Conservation (phyloP, 805 yeast species). For the Yamadazyma insecticola region DNA sequence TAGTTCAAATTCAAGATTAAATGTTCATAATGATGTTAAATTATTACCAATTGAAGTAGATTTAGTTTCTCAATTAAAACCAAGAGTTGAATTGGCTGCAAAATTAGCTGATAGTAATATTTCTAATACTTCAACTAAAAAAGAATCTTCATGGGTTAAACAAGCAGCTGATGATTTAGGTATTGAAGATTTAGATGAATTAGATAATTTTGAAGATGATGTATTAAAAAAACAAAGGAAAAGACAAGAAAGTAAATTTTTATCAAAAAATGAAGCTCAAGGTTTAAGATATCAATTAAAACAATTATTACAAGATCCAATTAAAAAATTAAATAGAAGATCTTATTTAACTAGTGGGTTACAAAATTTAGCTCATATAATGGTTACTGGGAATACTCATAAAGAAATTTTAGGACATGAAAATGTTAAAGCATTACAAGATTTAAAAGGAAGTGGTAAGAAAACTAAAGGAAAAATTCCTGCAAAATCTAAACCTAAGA, state of each 20-base stretch:
- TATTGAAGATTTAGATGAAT: constrained; percentile 61
- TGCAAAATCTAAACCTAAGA: constrained; percentile 1
- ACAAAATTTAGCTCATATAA: constrained; percentile 70
- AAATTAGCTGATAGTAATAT: constrained; percentile 71
- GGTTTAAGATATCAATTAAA: constrained; percentile 48
- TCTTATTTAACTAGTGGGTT: constrained; percentile 79
- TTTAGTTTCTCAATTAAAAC: constrained; percentile 63
- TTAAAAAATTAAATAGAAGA: constrained; percentile 60
- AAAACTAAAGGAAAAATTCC: constrained; percentile 5
- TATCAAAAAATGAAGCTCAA: constrained; percentile 47
- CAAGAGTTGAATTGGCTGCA: constrained; percentile 64
- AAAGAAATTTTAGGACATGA: constrained; percentile 65
- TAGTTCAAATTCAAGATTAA: constrained; percentile 18
- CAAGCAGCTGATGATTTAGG: constrained; percentile 95
- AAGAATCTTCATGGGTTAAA: constrained; percentile 76
- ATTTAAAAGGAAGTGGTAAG: constrained; percentile 29
- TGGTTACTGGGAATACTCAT: constrained; percentile 66
- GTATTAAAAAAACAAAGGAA: constrained; percentile 58
- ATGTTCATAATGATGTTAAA: constrained; percentile 49
- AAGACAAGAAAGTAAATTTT: constrained; percentile 33
- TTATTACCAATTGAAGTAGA: constrained; percentile 74
- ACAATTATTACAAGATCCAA: constrained; percentile 46
- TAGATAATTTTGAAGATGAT: constrained; percentile 62
- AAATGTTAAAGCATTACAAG: constrained; percentile 63
- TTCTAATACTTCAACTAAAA: constrained; percentile 52